Conservation (phyloP, 495 filamentous ascomycete species). For the Penicillium ucsense region DNA sequence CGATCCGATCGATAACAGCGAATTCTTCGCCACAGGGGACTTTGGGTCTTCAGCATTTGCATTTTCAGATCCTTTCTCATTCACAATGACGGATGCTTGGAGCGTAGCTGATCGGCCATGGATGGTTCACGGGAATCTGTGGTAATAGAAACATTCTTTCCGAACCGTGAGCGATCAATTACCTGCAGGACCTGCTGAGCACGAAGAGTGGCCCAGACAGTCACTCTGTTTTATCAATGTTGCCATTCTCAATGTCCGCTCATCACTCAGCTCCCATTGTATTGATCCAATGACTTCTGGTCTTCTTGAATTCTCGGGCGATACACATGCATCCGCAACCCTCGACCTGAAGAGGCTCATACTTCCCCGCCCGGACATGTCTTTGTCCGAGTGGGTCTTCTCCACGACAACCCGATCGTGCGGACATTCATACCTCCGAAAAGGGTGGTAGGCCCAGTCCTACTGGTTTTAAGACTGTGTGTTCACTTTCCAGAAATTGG, state of each 20-base stretch:
- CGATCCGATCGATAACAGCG: conserved; percentile 7
- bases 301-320: too few species aligned
- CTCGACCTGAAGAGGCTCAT: not conserved
- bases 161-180: too few species aligned
- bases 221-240: too few species aligned
- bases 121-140: conserved; percentile 25
- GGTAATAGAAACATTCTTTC: not conserved
- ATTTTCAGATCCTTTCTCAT: conserved; percentile 11
- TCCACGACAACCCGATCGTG: not conserved
- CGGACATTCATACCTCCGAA: conserved; percentile 11
- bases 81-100: conserved; percentile 27
- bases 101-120: conserved; percentile 34
- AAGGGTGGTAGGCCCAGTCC: not conserved
- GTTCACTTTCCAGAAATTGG: not conserved
- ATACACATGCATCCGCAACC: too few species aligned
- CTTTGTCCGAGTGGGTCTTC: not conserved
- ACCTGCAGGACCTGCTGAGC: too few species aligned
- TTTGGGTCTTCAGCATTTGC: conserved; percentile 9
- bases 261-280: too few species aligned
- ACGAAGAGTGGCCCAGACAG: too few species aligned
- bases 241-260: too few species aligned
- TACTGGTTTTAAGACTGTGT: conserved; percentile 4
- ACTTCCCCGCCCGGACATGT: not conserved
- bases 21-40: conserved; percentile 8
- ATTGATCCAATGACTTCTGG: too few species aligned